Evolutionary conservation across 371 early-diverging fungal genomes (phyloP).

Genomic region (Syncephalastrum contaminatum): DNA sequence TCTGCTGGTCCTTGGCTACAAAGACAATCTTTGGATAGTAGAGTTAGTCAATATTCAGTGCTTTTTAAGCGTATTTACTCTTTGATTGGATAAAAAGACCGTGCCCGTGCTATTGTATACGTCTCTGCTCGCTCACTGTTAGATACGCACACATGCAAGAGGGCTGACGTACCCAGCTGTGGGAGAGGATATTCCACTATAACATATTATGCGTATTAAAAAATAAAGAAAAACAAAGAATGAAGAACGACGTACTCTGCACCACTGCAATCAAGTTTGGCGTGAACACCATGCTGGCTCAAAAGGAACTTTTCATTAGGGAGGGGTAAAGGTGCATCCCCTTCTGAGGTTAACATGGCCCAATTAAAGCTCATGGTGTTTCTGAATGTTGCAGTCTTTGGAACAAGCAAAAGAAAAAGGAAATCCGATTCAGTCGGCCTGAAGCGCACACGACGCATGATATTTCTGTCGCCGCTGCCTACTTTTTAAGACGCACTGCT

Average conservation of each 20-base stretch:
- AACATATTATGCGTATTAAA: neutral
- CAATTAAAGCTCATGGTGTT: constrained; percentile 54
- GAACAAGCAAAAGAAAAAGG: no score
- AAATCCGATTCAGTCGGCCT: no score
- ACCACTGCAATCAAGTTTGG: constrained; percentile 37
- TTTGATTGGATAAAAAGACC: constrained; percentile 47
- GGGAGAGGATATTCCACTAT: no score
- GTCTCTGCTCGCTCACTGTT: neutral
- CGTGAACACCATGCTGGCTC: constrained; percentile 29
- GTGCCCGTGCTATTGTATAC: constrained; percentile 25
- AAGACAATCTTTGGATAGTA: constrained; percentile 31
- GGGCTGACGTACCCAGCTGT: no score
- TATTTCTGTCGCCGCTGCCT: no score
- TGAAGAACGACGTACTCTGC: constrained; percentile 17
- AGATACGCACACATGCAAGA: neutral
- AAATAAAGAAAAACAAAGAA: neutral
- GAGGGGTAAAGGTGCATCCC: constrained; percentile 37
- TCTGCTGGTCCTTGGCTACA: constrained; percentile 23
- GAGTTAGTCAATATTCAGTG: neutral
- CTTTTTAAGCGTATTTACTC: constrained; percentile 22
- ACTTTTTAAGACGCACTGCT: no score
- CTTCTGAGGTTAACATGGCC: constrained; percentile 45
- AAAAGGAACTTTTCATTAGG: constrained; percentile 52
- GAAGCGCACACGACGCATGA: no score
- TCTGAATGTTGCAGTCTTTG: no score